phyloP scores from a whole-genome alignment of 495 filamentous ascomycete genomes.

The Cercophora sp. region DNA sequence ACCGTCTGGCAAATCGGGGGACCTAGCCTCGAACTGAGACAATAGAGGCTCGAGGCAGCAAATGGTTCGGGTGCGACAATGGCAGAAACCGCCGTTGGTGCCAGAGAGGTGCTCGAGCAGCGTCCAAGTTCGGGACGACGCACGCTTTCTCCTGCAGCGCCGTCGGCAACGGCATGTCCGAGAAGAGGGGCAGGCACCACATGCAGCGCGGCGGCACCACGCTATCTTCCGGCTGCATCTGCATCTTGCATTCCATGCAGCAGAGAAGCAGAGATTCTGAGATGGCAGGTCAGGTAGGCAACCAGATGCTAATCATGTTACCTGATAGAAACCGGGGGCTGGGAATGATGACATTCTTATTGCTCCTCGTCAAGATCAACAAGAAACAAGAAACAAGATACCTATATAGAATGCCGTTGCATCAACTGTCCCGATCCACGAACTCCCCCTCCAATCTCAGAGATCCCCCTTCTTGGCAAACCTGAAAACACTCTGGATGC shows the following conservation, averaged over 20 bases:
- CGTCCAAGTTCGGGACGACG: background rate
- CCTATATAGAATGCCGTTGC: too few species aligned
- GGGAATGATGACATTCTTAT: background rate
- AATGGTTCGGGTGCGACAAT: conserved; percentile 2
- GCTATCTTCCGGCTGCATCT: background rate
- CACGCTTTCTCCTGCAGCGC: background rate
- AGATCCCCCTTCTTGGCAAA: too few species aligned
- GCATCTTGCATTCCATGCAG: conserved; percentile 5
- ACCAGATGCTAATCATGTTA: background rate
- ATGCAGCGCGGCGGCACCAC: background rate
- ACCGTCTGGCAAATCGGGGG: conserved; percentile 4
- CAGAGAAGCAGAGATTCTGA: conserved; percentile 2
- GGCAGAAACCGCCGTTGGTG: background rate
- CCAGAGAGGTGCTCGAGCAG: background rate
- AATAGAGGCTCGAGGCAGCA: background rate
- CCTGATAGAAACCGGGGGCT: conserved; percentile 8
- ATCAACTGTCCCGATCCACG: too few species aligned
- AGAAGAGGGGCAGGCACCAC: background rate
- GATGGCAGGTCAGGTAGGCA: background rate
- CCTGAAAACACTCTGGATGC: too few species aligned
- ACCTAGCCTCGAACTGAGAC: background rate
- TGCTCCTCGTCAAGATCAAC: background rate
- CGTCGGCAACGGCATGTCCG: conserved; percentile 9
- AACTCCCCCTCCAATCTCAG: too few species aligned
- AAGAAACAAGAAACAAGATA: background rate